phyloP scores from a whole-genome alignment of 2,329 filamentous ascomycete species.

The Nemania diffusa region DNA sequence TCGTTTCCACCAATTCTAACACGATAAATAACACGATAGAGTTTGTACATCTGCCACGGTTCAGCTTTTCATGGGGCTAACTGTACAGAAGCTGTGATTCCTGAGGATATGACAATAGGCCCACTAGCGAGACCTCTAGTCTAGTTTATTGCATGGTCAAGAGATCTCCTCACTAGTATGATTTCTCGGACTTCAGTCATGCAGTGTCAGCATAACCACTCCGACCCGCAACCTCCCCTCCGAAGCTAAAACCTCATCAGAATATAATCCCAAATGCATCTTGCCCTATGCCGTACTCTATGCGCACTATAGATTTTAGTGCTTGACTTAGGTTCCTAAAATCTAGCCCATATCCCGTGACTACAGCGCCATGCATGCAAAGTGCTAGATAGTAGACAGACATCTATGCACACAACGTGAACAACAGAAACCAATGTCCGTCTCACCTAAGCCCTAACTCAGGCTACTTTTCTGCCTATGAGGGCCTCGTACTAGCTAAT shows the following conservation, averaged over 20 bases:
- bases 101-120: background rate
- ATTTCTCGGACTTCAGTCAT: background rate
- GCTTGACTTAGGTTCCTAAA: background rate
- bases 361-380: conserved; percentile 21
- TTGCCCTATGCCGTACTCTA: background rate
- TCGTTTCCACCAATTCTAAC: background rate
- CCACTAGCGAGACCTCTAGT: background rate
- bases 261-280: conserved; percentile 4
- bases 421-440: background rate
- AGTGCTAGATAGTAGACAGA: background rate
- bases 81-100: background rate
- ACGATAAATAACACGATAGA: background rate
- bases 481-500: background rate
- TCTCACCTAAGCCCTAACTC: conserved; percentile 30
- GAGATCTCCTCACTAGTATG: background rate
- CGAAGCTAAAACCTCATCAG: background rate
- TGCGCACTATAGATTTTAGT: background rate
- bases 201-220: background rate
- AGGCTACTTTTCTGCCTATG: background rate
- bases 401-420: background rate
- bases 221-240: conserved; percentile 5
- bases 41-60: background rate
- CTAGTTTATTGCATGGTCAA: background rate
- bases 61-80: background rate
- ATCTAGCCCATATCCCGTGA: conserved; percentile 24